These are phyloP conservation scores for Ophiosphaerella herpotricha DNA, from an alignment of 2,329 filamentous ascomycete genomes.

Conservation along the genomic window DNA sequence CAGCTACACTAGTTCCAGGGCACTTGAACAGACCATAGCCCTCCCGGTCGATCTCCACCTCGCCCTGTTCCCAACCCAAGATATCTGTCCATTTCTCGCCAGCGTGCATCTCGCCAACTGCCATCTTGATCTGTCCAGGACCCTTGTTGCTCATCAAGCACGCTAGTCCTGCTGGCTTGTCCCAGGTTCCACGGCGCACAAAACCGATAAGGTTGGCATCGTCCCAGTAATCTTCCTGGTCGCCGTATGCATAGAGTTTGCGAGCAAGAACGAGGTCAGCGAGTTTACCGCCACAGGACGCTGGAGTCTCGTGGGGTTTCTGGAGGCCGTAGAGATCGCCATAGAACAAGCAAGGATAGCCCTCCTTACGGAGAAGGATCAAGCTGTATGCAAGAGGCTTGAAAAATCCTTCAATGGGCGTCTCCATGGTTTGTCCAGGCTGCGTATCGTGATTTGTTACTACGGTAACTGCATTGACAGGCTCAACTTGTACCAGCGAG, in stretches of 20 bases:
- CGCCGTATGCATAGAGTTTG: constrained; percentile 69
- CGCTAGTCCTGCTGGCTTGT: constrained; percentile 53
- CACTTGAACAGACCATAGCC: constrained; percentile 64
- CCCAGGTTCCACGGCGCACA: constrained; percentile 58
- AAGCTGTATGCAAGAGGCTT: constrained; percentile 73
- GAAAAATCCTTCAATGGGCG: constrained; percentile 68
- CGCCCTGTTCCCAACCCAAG: constrained; percentile 57
- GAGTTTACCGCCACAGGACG: constrained; percentile 58
- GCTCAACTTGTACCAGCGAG: constrained; percentile 60
- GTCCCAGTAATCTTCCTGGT: constrained; percentile 68
- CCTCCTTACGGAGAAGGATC: constrained; percentile 67
- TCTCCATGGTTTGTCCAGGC: constrained; percentile 66
- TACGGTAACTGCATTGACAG: constrained; percentile 66
- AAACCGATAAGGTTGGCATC: constrained; percentile 65
- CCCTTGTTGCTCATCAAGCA: constrained; percentile 58
- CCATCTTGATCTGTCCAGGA: constrained; percentile 61
- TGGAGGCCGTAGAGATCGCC: constrained; percentile 70
- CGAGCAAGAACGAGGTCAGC: constrained; percentile 65
- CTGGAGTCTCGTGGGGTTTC: constrained; percentile 58
- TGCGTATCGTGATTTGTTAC: constrained; percentile 76
- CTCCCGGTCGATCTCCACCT: constrained; percentile 62
- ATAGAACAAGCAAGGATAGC: constrained; percentile 71
- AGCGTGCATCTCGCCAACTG: constrained; percentile 61
- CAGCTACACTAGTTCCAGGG: constrained; percentile 57
- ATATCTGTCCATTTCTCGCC: constrained; percentile 70